Evolutionary conservation across 805 yeast genomes (phyloP).

Genomic region (Saccharomycopsis javanensis): DNA sequence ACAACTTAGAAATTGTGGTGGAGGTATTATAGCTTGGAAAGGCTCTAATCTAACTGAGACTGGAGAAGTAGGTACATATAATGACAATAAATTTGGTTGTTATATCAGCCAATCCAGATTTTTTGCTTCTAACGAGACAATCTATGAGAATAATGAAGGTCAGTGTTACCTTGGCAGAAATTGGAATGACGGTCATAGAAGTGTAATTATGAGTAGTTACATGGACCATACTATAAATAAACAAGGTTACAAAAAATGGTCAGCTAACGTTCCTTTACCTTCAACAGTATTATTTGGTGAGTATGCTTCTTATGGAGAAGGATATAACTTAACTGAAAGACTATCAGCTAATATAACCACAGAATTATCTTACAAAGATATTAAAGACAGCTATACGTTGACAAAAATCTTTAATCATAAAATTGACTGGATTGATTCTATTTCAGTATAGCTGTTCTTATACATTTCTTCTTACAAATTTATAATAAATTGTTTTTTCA

Average conservation of each 20-base stretch:
- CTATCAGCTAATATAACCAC: background rate
- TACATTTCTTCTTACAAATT: too few species aligned
- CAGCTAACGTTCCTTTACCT: background rate
- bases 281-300: conserved; percentile 7
- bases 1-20: conserved; percentile 5
- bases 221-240: conserved; percentile 4
- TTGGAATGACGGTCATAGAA: conserved; percentile 7
- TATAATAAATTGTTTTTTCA: background rate
- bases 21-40: conserved; percentile 13
- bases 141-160: background rate
- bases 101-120: conserved; percentile 5
- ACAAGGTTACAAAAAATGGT: conserved; percentile 6
- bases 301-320: conserved; percentile 6
- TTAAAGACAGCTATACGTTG: background rate
- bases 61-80: background rate
- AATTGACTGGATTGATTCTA: conserved; percentile 3
- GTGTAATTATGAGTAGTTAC: background rate
- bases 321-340: background rate
- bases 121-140: conserved; percentile 4
- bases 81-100: conserved; percentile 5
- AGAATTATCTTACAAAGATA: background rate
- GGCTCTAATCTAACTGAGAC: conserved; percentile 2
- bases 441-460: background rate
- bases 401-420: conserved; percentile 1
- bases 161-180: conserved; percentile 8